Percentiles rank a stretch among this genome's conserved stretches.
Conservation (phyloP, 164 flowering plant genomes). For the Paratinospora sagittata region DNA sequence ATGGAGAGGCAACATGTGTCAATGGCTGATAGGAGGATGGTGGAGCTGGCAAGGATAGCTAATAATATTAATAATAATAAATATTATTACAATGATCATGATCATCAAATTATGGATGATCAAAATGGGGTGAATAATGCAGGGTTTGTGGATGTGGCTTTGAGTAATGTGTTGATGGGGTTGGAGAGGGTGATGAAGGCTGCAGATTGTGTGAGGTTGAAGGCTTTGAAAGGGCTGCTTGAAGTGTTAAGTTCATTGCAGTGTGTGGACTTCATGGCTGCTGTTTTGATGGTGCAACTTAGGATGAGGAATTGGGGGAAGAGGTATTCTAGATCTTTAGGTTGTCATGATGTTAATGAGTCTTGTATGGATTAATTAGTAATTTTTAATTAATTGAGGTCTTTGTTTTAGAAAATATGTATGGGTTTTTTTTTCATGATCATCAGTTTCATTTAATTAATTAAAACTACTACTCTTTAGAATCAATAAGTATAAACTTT, state of each 20-base stretch:
- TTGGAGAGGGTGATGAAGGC: slow-evolving; percentile 15
- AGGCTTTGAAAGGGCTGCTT: slow-evolving; percentile 15
- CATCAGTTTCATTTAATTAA: too few species aligned
- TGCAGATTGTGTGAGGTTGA: slow-evolving; percentile 19
- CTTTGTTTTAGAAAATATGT: not conserved
- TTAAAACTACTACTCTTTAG: too few species aligned
- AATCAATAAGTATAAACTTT: too few species aligned
- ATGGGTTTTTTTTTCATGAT: too few species aligned
- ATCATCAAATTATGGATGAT: too few species aligned
- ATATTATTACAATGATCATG: too few species aligned
- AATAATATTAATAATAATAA: not conserved
- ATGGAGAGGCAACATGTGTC: slow-evolving; percentile 34
- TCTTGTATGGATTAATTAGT: too few species aligned
- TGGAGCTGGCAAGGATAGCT: slow-evolving; percentile 12
- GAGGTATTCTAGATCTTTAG: not conserved
- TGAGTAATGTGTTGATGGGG: slow-evolving; percentile 7
- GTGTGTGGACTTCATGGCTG: slow-evolving; percentile 19
- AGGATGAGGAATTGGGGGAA: slow-evolving; percentile 14
- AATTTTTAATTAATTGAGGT: too few species aligned
- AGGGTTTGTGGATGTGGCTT: slow-evolving; percentile 9
- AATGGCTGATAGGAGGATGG: slow-evolving; percentile 22
- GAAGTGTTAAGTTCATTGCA: slow-evolving; percentile 14
- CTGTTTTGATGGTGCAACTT: slow-evolving; percentile 9
- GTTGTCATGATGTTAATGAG: too few species aligned
- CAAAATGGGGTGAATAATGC: not conserved